Percentiles rank a stretch among this genome's conserved stretches.
These are phyloP conservation scores for Otatea glauca DNA, from an alignment of 176 grass and related monocot species.

Conservation along the genomic window DNA sequence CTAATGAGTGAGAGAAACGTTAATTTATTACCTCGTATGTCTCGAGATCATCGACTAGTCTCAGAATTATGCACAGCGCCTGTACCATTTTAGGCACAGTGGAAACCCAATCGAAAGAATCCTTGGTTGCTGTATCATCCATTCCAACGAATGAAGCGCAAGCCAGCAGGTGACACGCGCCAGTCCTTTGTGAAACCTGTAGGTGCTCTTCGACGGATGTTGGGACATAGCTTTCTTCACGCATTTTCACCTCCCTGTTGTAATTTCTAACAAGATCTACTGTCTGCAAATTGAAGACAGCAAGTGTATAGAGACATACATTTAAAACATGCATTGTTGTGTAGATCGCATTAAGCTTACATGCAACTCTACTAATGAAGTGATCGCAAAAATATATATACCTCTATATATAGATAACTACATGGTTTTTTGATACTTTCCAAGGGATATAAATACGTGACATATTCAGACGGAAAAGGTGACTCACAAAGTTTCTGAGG, in stretches of 20 bases:
- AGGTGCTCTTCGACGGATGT: slow-evolving; percentile 2
- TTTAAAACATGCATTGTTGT: not conserved
- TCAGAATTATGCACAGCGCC: not conserved
- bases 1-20: no score
- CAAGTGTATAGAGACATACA: not conserved
- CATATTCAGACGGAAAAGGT: not conserved
- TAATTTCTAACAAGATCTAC: not conserved
- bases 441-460: not conserved
- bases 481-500: slow-evolving; percentile 11
- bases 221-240: not conserved
- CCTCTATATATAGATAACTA: not conserved
- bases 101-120: slow-evolving; percentile 25
- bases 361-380: not conserved
- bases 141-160: slow-evolving; percentile 7
- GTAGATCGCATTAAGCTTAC: not conserved
- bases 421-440: not conserved
- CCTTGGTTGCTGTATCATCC: not conserved
- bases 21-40: not conserved
- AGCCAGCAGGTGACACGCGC: not conserved
- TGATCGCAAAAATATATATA: no score
- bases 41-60: slow-evolving; percentile 27
- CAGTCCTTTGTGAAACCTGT: not conserved
- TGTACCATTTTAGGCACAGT: not conserved
- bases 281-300: not conserved
- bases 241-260: slow-evolving; percentile 16